Conservation (phyloP, 176 grass and related monocot species). For the Alloteropsis semialata region DNA sequence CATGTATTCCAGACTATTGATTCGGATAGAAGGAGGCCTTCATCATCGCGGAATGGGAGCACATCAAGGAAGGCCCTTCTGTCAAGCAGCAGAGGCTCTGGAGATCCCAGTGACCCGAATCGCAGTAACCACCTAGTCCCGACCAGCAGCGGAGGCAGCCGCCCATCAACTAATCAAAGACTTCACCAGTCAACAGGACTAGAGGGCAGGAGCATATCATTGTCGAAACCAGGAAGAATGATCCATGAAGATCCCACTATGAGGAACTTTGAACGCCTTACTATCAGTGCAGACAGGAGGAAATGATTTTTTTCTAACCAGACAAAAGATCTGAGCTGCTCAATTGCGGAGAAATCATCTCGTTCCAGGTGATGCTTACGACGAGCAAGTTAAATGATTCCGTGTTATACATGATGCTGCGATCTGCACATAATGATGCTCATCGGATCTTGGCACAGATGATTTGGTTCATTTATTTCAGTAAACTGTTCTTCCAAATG, state of each 20-base stretch:
- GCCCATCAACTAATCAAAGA: slow-evolving; percentile 58
- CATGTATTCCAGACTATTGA: slow-evolving; percentile 41
- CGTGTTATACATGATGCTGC: slow-evolving; percentile 29
- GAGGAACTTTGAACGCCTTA: slow-evolving; percentile 71
- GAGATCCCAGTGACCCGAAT: slow-evolving; percentile 50
- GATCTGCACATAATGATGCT: slow-evolving; percentile 28
- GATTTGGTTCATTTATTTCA: slow-evolving; percentile 22
- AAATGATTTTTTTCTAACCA: slow-evolving; percentile 48
- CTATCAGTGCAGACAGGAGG: slow-evolving; percentile 72
- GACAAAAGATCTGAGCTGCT: slow-evolving; percentile 23
- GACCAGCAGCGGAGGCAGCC: slow-evolving; percentile 51
- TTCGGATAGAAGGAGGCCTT: slow-evolving; percentile 47
- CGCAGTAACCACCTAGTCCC: slow-evolving; percentile 51
- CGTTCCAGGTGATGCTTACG: slow-evolving; percentile 34
- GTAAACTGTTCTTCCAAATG: slow-evolving; percentile 41
- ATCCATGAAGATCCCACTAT: slow-evolving; percentile 53
- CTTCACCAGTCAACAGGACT: slow-evolving; percentile 78
- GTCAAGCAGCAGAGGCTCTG: slow-evolving; percentile 64
- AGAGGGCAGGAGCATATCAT: slow-evolving; percentile 50
- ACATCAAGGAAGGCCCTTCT: slow-evolving; percentile 65
- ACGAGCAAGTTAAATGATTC: slow-evolving; percentile 34
- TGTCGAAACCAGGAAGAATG: slow-evolving; percentile 42
- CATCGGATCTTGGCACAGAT: slow-evolving; percentile 28
- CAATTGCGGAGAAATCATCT: slow-evolving; percentile 4
- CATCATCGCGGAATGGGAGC: slow-evolving; percentile 69